phyloP scores from a whole-genome alignment of 306 rosid species.

The Acacia confusa region DNA sequence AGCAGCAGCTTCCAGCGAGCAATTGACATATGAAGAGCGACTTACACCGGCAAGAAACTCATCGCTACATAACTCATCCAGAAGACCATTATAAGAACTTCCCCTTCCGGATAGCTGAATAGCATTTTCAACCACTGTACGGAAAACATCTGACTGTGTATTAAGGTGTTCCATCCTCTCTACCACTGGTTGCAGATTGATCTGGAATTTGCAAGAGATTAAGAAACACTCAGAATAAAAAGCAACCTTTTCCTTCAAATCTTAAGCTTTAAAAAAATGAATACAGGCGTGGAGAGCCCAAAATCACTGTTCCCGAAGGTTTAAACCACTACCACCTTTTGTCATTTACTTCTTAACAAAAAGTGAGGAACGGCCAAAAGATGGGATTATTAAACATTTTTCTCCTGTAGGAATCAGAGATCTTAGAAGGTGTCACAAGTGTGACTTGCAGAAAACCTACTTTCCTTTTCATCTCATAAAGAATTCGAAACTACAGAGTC shows the following conservation, averaged over 20 bases:
- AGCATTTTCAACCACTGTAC: constrained; percentile 71
- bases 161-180: constrained; percentile 54
- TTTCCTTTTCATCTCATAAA: background rate
- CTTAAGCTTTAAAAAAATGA: background rate
- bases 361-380: background rate
- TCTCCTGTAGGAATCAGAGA: background rate
- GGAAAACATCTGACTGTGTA: constrained; percentile 64
- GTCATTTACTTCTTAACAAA: background rate
- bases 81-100: constrained; percentile 49
- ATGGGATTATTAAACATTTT: background rate
- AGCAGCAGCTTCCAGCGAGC: constrained; percentile 7
- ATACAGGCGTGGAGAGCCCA: background rate
- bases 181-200: constrained; percentile 55
- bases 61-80: constrained; percentile 73
- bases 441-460: background rate
- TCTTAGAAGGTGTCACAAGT: background rate
- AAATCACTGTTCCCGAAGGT: background rate
- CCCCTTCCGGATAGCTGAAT: constrained; percentile 50
- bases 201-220: constrained; percentile 39
- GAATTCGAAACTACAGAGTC: background rate
- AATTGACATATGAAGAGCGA: constrained; percentile 6
- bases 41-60: constrained; percentile 68
- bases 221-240: background rate
- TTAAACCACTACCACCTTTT: background rate
- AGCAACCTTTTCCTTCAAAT: background rate